Evolutionary conservation across 2,329 filamentous ascomycete genomes (phyloP).

Genomic region (Fusarium coicis): DNA sequence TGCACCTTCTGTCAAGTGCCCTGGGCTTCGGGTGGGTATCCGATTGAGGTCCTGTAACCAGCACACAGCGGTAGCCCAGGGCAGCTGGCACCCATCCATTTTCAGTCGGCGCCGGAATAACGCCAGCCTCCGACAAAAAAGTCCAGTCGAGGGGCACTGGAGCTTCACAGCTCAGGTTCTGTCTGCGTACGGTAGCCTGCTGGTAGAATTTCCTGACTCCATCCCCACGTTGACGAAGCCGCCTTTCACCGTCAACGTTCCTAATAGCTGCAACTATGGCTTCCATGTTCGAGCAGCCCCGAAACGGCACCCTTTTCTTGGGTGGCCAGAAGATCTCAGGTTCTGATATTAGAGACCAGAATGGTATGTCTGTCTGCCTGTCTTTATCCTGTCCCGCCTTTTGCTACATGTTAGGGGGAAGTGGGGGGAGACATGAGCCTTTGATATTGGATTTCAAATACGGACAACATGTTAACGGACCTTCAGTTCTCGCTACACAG

Average conservation of each 20-base stretch:
- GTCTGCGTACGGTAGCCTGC: conserved; percentile 36
- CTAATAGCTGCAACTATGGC: conserved; percentile 71
- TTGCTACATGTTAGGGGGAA: conserved; percentile 41
- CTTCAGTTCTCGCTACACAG: conserved; percentile 87
- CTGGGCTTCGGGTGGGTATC: conserved; percentile 16
- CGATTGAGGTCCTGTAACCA: neutral
- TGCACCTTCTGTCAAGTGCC: conserved; percentile 37
- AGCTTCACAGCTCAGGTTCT: conserved; percentile 48
- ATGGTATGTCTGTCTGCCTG: conserved; percentile 66
- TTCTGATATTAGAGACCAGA: conserved; percentile 95
- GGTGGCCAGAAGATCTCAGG: conserved; percentile 98
- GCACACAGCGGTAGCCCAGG: neutral
- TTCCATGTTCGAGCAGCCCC: conserved; percentile 94
- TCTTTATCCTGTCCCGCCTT: conserved; percentile 39
- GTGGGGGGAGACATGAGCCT: conserved; percentile 33
- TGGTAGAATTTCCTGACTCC: conserved; percentile 47
- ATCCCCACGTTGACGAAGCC: conserved; percentile 43
- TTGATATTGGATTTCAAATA: conserved; percentile 32
- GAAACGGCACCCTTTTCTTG: conserved; percentile 96
- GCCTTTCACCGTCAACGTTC: conserved; percentile 39
- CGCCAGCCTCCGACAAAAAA: conserved; percentile 44
- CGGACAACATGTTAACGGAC: conserved; percentile 27
- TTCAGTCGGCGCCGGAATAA: conserved; percentile 43
- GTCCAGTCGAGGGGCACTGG: conserved; percentile 41
- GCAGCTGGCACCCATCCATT: neutral